phyloP scores from a whole-genome alignment of 768 basidiomycete genomes.

The Lactifluus subvellereus region DNA sequence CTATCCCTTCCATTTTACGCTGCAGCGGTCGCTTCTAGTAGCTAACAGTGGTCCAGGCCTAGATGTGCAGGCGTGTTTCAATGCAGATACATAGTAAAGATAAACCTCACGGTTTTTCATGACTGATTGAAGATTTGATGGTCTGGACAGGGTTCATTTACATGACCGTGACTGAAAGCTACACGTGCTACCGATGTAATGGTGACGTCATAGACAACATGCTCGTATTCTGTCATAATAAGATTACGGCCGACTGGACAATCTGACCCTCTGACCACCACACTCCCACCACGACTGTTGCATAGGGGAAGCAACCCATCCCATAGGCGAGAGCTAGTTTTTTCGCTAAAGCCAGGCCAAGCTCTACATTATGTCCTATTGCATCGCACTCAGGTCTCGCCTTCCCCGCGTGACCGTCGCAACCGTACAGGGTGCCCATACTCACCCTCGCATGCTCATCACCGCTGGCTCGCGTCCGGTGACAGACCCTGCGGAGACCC shows the following conservation, averaged over 20 bases:
- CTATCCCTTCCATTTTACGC: neutral
- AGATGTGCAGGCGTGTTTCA: neutral
- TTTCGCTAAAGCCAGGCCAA: neutral
- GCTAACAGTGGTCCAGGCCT: no score
- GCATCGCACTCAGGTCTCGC: neutral
- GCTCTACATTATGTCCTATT: neutral
- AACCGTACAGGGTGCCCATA: neutral
- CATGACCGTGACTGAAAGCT: neutral
- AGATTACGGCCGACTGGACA: no score
- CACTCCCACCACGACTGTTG: neutral
- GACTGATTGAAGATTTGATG: no score
- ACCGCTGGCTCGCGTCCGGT: slow-evolving; percentile 7
- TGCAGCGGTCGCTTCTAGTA: neutral
- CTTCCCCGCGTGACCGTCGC: neutral
- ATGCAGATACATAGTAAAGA: no score
- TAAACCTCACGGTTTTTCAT: no score
- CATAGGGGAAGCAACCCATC: neutral
- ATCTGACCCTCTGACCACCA: no score
- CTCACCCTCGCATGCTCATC: slow-evolving; percentile 3
- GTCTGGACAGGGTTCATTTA: no score
- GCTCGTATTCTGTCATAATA: no score
- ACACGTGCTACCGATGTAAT: slow-evolving; percentile 6
- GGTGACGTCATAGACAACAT: neutral
- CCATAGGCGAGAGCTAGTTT: neutral
- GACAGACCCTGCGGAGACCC: slow-evolving; percentile 1